Evolutionary conservation across 1,284 basidiomycete genomes (phyloP).

Genomic region (Exobasidium rhododendri): DNA sequence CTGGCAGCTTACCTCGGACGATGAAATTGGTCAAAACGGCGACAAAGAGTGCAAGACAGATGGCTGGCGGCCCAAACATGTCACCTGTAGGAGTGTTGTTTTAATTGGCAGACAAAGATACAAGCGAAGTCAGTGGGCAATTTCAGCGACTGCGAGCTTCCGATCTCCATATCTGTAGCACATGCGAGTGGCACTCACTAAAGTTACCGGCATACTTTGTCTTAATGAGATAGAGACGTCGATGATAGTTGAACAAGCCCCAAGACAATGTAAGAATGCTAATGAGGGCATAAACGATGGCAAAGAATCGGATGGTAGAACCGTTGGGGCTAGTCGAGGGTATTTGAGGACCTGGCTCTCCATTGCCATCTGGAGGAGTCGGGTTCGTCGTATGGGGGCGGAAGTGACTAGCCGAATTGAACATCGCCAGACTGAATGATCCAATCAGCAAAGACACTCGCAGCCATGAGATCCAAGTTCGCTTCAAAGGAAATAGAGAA

Average conservation of each 20-base stretch:
- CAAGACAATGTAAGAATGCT: conserved; percentile 61
- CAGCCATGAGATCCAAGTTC: conserved; percentile 82
- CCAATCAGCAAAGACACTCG: conserved; percentile 80
- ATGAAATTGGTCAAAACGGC: conserved; percentile 53
- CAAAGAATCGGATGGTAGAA: conserved; percentile 71
- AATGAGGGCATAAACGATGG: conserved; percentile 77
- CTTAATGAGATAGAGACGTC: conserved; percentile 84
- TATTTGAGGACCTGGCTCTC: conserved; percentile 9
- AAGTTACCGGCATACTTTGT: conserved; percentile 86
- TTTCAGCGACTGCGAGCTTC: too few relatives aligned
- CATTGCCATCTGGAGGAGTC: conserved; percentile 10
- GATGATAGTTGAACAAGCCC: conserved; percentile 81
- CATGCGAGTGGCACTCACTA: conserved; percentile 59
- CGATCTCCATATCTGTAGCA: too few relatives aligned
- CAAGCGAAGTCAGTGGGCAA: too few relatives aligned
- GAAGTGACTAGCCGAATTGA: conserved; percentile 68
- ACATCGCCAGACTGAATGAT: conserved; percentile 79
- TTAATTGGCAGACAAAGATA: neutral
- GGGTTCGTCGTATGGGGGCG: conserved; percentile 28
- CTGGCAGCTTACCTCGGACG: conserved; percentile 35
- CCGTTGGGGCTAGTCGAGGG: conserved; percentile 58
- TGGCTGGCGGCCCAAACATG: conserved; percentile 49
- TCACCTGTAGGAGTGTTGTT: conserved; percentile 39
- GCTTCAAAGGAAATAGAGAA: conserved; percentile 20
- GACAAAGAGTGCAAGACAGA: conserved; percentile 48